These are phyloP conservation scores for Pueraria montana DNA, from an alignment of 306 rosid genomes.

Conservation along the genomic window DNA sequence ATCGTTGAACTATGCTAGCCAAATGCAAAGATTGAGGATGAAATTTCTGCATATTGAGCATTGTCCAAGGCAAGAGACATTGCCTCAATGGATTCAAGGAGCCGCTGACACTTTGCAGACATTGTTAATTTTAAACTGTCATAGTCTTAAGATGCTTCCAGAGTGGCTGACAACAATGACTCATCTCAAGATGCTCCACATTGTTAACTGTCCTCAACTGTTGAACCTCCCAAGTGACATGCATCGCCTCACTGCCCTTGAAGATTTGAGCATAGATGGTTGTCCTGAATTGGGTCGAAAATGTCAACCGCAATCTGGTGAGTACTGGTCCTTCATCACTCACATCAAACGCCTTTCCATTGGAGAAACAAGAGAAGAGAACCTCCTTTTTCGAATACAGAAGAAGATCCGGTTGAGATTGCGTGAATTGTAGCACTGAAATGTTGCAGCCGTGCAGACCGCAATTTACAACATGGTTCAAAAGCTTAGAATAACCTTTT, in stretches of 20 bases:
- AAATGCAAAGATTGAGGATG: background rate
- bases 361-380: background rate
- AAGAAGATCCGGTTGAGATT: background rate
- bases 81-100: slow-evolving; percentile 31
- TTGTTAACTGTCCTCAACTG: no score
- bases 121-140: background rate
- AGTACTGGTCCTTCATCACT: background rate
- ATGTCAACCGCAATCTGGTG: background rate
- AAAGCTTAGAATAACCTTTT: no score
- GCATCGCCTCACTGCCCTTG: no score
- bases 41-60: background rate
- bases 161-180: no score
- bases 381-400: background rate
- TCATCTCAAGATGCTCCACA: background rate
- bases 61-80: background rate
- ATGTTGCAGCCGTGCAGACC: background rate
- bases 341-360: background rate
- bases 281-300: slow-evolving; percentile 4
- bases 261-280: background rate
- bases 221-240: no score
- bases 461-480: no score
- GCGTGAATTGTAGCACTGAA: background rate
- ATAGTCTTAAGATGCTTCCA: slow-evolving; percentile 23
- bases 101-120: background rate
- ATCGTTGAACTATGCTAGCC: background rate